Evolutionary conservation across 2,329 filamentous ascomycete species (phyloP).

Genomic region (Metarhizium anisopliae): DNA sequence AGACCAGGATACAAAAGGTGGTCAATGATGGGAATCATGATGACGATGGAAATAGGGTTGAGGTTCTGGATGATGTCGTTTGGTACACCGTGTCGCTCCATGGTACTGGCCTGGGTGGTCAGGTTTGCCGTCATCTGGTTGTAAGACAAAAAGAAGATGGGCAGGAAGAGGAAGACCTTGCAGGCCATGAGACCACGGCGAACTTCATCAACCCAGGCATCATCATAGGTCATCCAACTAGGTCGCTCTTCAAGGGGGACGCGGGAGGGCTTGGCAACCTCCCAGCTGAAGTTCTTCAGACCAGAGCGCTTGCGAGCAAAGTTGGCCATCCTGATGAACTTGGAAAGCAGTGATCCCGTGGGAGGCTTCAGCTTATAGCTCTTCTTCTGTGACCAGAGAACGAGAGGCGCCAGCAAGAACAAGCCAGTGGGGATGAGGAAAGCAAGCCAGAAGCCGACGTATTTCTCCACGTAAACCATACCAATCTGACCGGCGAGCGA

Average conservation of each 20-base stretch:
- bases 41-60: constrained; percentile 65
- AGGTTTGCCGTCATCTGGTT: constrained; percentile 54
- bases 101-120: constrained; percentile 54
- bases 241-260: constrained; percentile 49
- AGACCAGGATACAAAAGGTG: constrained; percentile 60
- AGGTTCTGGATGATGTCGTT: constrained; percentile 73
- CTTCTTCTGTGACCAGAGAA: constrained; percentile 52
- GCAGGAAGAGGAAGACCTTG: constrained; percentile 63
- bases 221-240: constrained; percentile 72
- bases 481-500: constrained; percentile 44
- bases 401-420: constrained; percentile 52
- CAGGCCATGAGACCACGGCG: constrained; percentile 60
- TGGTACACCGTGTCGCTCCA: constrained; percentile 61
- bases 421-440: constrained; percentile 59
- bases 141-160: constrained; percentile 52
- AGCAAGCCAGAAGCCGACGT: constrained; percentile 66
- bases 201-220: constrained; percentile 75
- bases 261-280: constrained; percentile 57
- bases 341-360: constrained; percentile 62
- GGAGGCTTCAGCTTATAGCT: constrained; percentile 56
- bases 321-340: constrained; percentile 52
- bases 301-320: constrained; percentile 56
- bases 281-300: constrained; percentile 60
- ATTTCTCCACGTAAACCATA: constrained; percentile 69
- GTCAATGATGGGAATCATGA: constrained; percentile 67